Evolutionary conservation across 257 asterid species (phyloP), one percentile per base, ranked within the genome.

Genomic region (Ligustrum vulgare): DNA sequence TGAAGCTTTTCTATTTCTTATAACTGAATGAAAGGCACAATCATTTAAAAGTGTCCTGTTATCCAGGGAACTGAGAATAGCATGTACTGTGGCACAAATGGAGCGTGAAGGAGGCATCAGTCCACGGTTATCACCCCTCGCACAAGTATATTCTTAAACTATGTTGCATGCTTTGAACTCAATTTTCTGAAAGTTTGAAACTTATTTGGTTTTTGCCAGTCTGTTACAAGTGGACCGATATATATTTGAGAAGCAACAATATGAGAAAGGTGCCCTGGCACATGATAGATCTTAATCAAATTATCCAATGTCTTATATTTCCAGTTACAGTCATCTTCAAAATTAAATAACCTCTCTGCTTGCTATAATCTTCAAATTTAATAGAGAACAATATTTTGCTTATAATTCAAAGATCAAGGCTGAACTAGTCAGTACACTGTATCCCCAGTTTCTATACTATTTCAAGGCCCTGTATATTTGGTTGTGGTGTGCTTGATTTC

Each of bases 101-200:
- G 99, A 94, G 80, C 93, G 98, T 69, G 98, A 94, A 83, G 97
- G 97, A 78, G 97, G 98, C 81, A 88, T 94, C 81, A 89, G 96
- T 84, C 98, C 99, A 28, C 91, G 96, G 71, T 66, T 94, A 77
- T 94, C 99, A 72, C 99, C 99, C 70, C 82, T 94, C 86, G 99
- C 99, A 13, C 97, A 94, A 88, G 99, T 94, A 83, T 45, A 22
- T 70, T 81, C 31, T 69, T 70, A 25, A 25, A 39, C 39, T 49
- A 60, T 10, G 49, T 67, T 45, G n/a, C 45, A 16, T 74, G 75
- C 71, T 54, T 2, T 45, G 71, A 54, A 31, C 41, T 62, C 25
- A 58, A 34, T 67, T 58, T 65, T 77, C 68, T 33, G 77, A 36
- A 32, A 25, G 54, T 73, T 77, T 37, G 18, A 34, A 73, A 2